Conservation (phyloP, 495 filamentous ascomycete species). For the Annulohypoxylon moriforme region DNA sequence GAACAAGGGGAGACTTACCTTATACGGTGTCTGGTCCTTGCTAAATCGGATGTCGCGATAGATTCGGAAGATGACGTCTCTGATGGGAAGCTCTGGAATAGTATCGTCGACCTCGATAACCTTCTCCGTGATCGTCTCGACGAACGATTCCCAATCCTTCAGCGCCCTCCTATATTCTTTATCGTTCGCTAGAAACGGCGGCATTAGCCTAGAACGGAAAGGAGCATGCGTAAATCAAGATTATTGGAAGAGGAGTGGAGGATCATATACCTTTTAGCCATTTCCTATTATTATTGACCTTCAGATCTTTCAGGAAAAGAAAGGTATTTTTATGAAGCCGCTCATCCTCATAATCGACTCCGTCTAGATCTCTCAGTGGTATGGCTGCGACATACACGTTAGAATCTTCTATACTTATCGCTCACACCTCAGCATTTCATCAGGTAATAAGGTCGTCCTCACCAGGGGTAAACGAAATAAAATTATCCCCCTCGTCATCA, state of each 20-base stretch:
- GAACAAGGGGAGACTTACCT: conserved; percentile 61
- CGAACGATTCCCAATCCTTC: conserved; percentile 81
- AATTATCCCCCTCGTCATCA: conserved; percentile 52
- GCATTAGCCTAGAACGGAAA: neutral
- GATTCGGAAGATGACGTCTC: conserved; percentile 88
- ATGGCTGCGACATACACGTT: conserved; percentile 13
- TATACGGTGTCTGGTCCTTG: conserved; percentile 86
- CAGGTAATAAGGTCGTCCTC: neutral
- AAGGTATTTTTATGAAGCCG: conserved; percentile 84
- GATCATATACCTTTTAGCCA: conserved; percentile 80
- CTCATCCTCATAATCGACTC: conserved; percentile 73
- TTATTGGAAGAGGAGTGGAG: neutral
- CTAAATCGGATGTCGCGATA: conserved; percentile 84
- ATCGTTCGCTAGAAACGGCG: conserved; percentile 71
- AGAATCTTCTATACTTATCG: conserved; percentile 1
- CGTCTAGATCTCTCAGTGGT: conserved; percentile 71
- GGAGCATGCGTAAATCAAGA: neutral
- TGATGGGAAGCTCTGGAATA: conserved; percentile 82
- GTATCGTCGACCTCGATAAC: conserved; percentile 78
- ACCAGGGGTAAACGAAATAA: conserved; percentile 67
- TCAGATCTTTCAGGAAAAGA: conserved; percentile 79
- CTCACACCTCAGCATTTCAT: neutral
- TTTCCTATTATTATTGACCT: conserved; percentile 78
- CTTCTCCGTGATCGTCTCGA: conserved; percentile 74
- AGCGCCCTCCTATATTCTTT: conserved; percentile 78